phyloP scores from a whole-genome alignment of 208 protist species.

The Herpetomonas samuelpessoai region DNA sequence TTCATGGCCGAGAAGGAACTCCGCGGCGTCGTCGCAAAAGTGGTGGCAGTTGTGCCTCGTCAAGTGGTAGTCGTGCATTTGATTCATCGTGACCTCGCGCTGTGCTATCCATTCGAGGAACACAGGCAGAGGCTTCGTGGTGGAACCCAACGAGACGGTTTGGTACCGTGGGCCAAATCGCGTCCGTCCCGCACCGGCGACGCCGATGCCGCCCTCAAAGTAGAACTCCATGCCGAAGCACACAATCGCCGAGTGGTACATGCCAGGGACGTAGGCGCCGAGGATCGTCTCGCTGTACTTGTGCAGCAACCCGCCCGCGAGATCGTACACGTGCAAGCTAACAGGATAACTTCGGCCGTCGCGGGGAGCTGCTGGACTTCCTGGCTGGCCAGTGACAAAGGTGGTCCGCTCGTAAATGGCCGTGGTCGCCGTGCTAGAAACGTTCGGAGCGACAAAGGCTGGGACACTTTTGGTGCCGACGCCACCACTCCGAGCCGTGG shows the following conservation, averaged over 20 bases:
- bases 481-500: no score
- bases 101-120: constrained; percentile 57
- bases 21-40: constrained; percentile 66
- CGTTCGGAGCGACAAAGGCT: constrained; percentile 18
- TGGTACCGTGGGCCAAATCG: constrained; percentile 79
- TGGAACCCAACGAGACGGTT: constrained; percentile 48
- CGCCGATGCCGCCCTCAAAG: constrained; percentile 90
- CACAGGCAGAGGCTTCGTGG: constrained; percentile 31
- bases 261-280: constrained; percentile 70
- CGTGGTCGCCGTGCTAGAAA: constrained; percentile 12
- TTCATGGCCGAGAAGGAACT: constrained; percentile 54
- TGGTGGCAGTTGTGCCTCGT: constrained; percentile 93
- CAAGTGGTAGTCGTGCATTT: constrained; percentile 82
- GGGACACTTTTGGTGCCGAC: not conserved
- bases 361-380: not conserved
- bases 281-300: constrained; percentile 50
- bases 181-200: constrained; percentile 48
- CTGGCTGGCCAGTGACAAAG: constrained; percentile 31
- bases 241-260: constrained; percentile 92
- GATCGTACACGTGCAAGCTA: constrained; percentile 88
- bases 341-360: constrained; percentile 24
- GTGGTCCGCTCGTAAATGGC: constrained; percentile 28
- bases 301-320: constrained; percentile 73
- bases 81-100: constrained; percentile 28
- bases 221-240: constrained; percentile 93